Conservation (phyloP, 805 yeast species). For the Pichia exigua region DNA sequence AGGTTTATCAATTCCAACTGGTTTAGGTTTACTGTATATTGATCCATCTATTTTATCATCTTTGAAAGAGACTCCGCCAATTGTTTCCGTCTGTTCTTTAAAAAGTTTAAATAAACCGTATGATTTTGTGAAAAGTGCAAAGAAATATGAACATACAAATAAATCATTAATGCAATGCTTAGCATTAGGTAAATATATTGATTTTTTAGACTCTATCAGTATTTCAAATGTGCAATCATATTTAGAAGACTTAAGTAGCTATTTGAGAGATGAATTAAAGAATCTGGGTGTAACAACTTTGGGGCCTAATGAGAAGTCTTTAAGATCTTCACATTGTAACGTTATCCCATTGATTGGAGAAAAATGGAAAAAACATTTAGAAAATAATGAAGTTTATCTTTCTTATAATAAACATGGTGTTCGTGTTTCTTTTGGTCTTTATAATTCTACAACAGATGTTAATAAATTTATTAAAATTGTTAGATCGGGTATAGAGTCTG, state of each 20-base stretch:
- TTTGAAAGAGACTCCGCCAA: not conserved
- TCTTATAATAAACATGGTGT: not conserved
- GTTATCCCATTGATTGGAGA: not conserved
- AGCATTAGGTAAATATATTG: not conserved
- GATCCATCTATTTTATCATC: not conserved
- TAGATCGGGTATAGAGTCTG: not conserved
- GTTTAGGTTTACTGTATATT: slow-evolving; percentile 1
- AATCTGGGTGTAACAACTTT: not conserved
- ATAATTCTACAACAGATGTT: not conserved
- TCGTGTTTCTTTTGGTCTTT: not conserved
- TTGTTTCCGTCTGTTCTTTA: not conserved
- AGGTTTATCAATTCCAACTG: slow-evolving; percentile 3
- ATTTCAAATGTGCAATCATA: not conserved
- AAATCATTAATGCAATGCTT: slow-evolving; percentile 1
- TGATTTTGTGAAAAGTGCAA: not conserved
- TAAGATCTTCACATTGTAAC: slow-evolving; percentile 1
- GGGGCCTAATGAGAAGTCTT: not conserved
- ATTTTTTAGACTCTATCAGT: not conserved
- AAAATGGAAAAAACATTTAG: not conserved
- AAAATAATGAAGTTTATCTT: not conserved
- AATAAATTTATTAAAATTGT: not conserved
- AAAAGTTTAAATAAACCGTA: not conserved
- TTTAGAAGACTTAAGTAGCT: not conserved
- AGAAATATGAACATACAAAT: slow-evolving; percentile 1
- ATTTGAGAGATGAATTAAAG: not conserved